A percentile compares a stretch with the other conserved stretches of the same genome.
phyloP scores from a whole-genome alignment of 768 basidiomycete genomes.

The Mycena floridula region DNA sequence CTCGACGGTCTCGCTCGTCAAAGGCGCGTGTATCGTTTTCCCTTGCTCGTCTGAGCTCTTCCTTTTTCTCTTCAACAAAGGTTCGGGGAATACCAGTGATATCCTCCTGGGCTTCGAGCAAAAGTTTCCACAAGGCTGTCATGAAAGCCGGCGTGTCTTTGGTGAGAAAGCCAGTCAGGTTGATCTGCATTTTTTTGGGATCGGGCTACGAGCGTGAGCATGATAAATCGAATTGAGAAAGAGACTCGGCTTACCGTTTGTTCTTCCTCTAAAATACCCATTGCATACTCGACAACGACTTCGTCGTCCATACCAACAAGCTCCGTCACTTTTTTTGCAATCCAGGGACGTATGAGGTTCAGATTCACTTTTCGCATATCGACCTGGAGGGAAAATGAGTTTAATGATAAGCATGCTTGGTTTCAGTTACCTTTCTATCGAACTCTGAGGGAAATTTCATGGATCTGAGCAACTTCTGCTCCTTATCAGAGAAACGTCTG shows the following conservation, averaged over 20 bases:
- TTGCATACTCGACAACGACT: slow-evolving; percentile 93
- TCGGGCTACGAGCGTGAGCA: slow-evolving; percentile 38
- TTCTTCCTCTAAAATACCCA: slow-evolving; percentile 87
- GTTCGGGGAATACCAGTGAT: slow-evolving; percentile 86
- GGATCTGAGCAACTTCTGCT: slow-evolving; percentile 77
- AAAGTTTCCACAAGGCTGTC: slow-evolving; percentile 79
- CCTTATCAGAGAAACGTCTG: slow-evolving; percentile 92
- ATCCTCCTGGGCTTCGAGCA: slow-evolving; percentile 90
- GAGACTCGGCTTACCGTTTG: slow-evolving; percentile 53
- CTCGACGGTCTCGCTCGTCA: slow-evolving; percentile 65
- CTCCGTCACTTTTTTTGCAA: slow-evolving; percentile 87
- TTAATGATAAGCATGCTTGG: neutral
- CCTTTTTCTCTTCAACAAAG: slow-evolving; percentile 89
- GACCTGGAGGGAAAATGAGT: slow-evolving; percentile 47
- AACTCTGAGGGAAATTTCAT: slow-evolving; percentile 92
- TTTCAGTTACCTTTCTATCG: slow-evolving; percentile 64
- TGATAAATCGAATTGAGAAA: neutral
- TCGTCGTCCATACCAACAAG: slow-evolving; percentile 95
- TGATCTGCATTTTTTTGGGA: slow-evolving; percentile 93
- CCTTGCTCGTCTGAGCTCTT: slow-evolving; percentile 72
- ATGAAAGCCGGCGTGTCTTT: slow-evolving; percentile 85
- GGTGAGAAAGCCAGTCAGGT: slow-evolving; percentile 88
- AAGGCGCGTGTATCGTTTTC: slow-evolving; percentile 59
- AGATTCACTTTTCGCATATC: slow-evolving; percentile 96
- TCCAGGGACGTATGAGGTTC: slow-evolving; percentile 89